These are phyloP conservation scores for Haplographium delicatum DNA, from an alignment of 495 filamentous ascomycete species.

Conservation along the genomic window DNA sequence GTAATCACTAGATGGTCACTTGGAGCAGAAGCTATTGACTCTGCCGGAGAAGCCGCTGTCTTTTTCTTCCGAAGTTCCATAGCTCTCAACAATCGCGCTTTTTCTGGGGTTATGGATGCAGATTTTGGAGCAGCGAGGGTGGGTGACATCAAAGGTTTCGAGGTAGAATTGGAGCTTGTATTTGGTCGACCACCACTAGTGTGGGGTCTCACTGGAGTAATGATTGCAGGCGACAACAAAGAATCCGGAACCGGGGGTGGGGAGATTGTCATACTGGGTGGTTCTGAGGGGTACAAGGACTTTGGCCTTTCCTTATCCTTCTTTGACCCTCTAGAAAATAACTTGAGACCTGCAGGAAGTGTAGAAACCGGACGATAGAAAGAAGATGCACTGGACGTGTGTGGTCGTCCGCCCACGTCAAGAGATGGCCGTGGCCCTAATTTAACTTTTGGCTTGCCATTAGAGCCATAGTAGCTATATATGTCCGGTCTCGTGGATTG, in stretches of 20 bases:
- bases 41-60: constrained; percentile 38
- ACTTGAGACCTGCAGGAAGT: constrained; percentile 51
- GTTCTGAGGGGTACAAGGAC: constrained; percentile 27
- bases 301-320: constrained; percentile 36
- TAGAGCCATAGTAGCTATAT: constrained; percentile 50
- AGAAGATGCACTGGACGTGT: constrained; percentile 43
- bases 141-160: constrained; percentile 29
- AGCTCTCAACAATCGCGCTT: constrained; percentile 87
- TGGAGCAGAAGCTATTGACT: constrained; percentile 16
- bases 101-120: constrained; percentile 76
- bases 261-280: constrained; percentile 38
- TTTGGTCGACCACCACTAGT: constrained; percentile 39
- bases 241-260: constrained; percentile 34
- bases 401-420: constrained; percentile 59
- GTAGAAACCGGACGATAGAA: constrained; percentile 69
- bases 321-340: constrained; percentile 37
- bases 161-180: constrained; percentile 47
- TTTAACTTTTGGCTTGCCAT: constrained; percentile 68
- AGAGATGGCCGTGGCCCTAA: constrained; percentile 76
- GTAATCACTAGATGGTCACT: constrained; percentile 1
- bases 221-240: not conserved
- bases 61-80: constrained; percentile 82
- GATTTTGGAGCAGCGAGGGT: constrained; percentile 41
- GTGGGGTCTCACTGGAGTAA: constrained; percentile 15
- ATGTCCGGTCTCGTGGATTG: constrained; percentile 65